Percentiles rank a stretch among this genome's conserved stretches.
These are phyloP conservation scores for Boeremia lycopersici DNA, from an alignment of 2,329 filamentous ascomycete species.

Conservation along the genomic window DNA sequence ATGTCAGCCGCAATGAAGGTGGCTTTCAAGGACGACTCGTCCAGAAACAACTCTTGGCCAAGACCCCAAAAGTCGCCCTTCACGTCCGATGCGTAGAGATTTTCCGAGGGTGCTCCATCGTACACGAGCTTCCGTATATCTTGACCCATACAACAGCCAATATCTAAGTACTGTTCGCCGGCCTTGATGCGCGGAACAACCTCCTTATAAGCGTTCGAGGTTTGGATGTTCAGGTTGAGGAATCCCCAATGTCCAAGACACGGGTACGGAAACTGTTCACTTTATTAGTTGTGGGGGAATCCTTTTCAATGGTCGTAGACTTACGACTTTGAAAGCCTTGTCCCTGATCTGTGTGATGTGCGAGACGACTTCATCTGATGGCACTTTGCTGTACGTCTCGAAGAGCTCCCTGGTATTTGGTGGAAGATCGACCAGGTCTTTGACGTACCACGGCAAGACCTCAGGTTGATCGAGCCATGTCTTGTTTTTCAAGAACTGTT, in stretches of 20 bases:
- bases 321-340: conserved; percentile 40
- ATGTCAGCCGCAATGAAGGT: conserved; percentile 61
- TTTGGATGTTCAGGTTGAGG: conserved; percentile 39
- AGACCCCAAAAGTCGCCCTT: conserved; percentile 57
- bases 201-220: conserved; percentile 37
- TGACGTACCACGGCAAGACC: conserved; percentile 39
- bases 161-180: conserved; percentile 48
- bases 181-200: conserved; percentile 43
- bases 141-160: conserved; percentile 54
- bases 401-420: conserved; percentile 43
- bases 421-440: conserved; percentile 36
- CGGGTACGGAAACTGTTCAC: conserved; percentile 40
- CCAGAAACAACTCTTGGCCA: conserved; percentile 53
- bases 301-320: background rate
- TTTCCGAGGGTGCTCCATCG: conserved; percentile 50
- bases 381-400: conserved; percentile 48
- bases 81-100: conserved; percentile 51
- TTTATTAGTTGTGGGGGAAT: background rate
- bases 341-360: conserved; percentile 46
- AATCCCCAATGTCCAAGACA: conserved; percentile 48
- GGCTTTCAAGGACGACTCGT: conserved; percentile 50
- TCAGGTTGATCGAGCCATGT: conserved; percentile 28
- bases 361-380: conserved; percentile 40
- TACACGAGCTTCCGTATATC: conserved; percentile 52
- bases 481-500: conserved; percentile 25